Percentiles rank a stretch among this genome's conserved stretches.
Evolutionary conservation across 306 rosid genomes (phyloP).

Genomic region (Ochetophila trinervis): DNA sequence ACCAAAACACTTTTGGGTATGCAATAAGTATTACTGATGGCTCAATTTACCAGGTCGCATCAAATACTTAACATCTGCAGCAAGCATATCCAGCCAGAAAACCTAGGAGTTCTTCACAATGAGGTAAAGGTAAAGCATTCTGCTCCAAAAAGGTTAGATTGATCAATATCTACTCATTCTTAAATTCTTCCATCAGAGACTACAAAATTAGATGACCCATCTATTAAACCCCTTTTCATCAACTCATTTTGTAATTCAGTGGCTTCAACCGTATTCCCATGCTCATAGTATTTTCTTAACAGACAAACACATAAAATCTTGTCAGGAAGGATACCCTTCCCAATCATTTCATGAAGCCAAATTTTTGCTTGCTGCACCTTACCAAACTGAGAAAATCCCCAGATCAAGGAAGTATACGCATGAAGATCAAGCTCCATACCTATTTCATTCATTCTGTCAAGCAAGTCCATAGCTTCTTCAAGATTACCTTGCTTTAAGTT

Average conservation of each 20-base stretch:
- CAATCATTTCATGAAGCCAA: conserved; percentile 73
- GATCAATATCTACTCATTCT: conserved; percentile 23
- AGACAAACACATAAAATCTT: conserved; percentile 63
- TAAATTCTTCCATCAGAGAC: conserved; percentile 43
- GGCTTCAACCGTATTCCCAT: conserved; percentile 68
- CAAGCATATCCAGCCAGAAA: conserved; percentile 16
- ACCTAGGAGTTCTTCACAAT: conserved; percentile 16
- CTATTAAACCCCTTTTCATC: conserved; percentile 54
- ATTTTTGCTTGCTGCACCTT: conserved; percentile 61
- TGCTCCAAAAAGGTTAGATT: conserved; percentile 14
- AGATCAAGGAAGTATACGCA: conserved; percentile 79
- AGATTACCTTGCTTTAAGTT: conserved; percentile 79
- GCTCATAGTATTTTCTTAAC: conserved; percentile 57
- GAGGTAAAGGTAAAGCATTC: conserved; percentile 5
- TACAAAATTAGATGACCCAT: conserved; percentile 21
- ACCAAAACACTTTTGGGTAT: conserved; percentile 27
- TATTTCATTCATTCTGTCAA: conserved; percentile 59
- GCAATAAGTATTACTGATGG: conserved; percentile 17
- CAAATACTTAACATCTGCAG: conserved; percentile 22
- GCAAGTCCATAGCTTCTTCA: conserved; percentile 63
- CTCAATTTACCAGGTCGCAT: conserved; percentile 14
- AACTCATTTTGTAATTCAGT: conserved; percentile 57
- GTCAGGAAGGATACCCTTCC: conserved; percentile 68
- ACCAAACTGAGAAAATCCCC: conserved; percentile 68
- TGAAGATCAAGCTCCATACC: conserved; percentile 72